Base-by-base conservation (phyloP, 176 grass and related monocot species). In the Lolium perenne region DNA sequence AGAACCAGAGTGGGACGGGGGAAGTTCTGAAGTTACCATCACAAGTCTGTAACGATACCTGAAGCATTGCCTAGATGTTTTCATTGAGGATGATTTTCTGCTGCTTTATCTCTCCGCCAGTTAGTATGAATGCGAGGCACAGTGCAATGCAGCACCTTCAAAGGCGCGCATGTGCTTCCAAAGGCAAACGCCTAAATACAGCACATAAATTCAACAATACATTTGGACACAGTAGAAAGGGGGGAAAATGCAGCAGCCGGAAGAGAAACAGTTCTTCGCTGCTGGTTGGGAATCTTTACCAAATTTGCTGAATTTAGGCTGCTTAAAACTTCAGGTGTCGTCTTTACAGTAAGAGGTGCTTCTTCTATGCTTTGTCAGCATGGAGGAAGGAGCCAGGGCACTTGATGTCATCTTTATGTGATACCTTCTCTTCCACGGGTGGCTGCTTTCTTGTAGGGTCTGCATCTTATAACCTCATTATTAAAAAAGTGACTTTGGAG, bases 281-380 rank as follows among this genome's bases (percentile, higher is more conserved):
- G 76, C 32, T 77, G 45, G 88, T 61, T 59, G 80, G 87, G 46
- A 97, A 41, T 58, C 87, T 57, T 58, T n/a, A 6, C 18, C 2
- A 35, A 35, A 35, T 3, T 35, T 35, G 32, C 32, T 3, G 17
- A 58, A n/a, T n/a, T 58, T 58, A n/a, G 18, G 7, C 17, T 58
- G 1, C 55, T 58, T 58, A n/a, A 58, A 58, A 58, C 87, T 4
- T 83, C 92, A 50, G 84, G 75, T 53, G 80, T 70, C n/a, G 51
- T 89, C 4, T 55, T 17, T 55, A 55, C 51, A 54, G 51, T 54
- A 17, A 0, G 15, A 50, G 53, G 48, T 0, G 22, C 12, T 26
- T 26, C 22, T 75, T 38, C 6, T 17, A 20, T 57, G 54, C 17
- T 57, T 57, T 20, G 54, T 2, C 54, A 26, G 47, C 47, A 51